These are phyloP conservation scores for Pseudogymnoascus sp. DNA, from an alignment of 2,329 filamentous ascomycete species.

Conservation along the genomic window DNA sequence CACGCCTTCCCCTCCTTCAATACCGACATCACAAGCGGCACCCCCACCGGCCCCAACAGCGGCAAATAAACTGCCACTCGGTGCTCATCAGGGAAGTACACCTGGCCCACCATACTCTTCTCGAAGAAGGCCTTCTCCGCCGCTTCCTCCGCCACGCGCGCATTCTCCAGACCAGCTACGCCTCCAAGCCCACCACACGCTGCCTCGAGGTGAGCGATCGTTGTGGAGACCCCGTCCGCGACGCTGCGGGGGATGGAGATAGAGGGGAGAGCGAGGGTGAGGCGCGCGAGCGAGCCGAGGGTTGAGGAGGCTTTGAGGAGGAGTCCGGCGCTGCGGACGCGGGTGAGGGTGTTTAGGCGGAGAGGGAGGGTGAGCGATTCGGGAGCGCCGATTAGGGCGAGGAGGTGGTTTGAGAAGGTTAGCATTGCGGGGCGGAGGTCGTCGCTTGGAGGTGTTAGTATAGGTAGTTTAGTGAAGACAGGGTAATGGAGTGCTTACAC, in stretches of 20 bases:
- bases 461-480: slow-evolving; percentile 35
- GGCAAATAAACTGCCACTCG: slow-evolving; percentile 95
- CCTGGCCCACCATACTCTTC: slow-evolving; percentile 96
- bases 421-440: slow-evolving; percentile 73
- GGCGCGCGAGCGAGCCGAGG: slow-evolving; percentile 80
- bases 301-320: slow-evolving; percentile 87
- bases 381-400: slow-evolving; percentile 80
- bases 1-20: slow-evolving; percentile 66
- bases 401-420: slow-evolving; percentile 82
- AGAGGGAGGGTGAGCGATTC: slow-evolving; percentile 70
- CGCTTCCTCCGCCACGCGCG: slow-evolving; percentile 76
- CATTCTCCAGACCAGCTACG: slow-evolving; percentile 65
- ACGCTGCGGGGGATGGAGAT: slow-evolving; percentile 88
- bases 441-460: slow-evolving; percentile 43
- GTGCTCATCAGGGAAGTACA: slow-evolving; percentile 98
- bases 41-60: slow-evolving; percentile 79
- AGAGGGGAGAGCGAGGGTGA: slow-evolving; percentile 74
- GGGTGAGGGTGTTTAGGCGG: slow-evolving; percentile 72
- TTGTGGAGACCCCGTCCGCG: slow-evolving; percentile 73
- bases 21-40: slow-evolving; percentile 77
- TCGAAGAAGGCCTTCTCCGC: slow-evolving; percentile 96
- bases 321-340: slow-evolving; percentile 78
- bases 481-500: slow-evolving; percentile 55
- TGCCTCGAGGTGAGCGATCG: slow-evolving; percentile 67
- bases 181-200: slow-evolving; percentile 66